Percentiles rank a stretch among this genome's conserved stretches.
Conservation (phyloP, 164 flowering plant genomes). For the Platanus orientalis region DNA sequence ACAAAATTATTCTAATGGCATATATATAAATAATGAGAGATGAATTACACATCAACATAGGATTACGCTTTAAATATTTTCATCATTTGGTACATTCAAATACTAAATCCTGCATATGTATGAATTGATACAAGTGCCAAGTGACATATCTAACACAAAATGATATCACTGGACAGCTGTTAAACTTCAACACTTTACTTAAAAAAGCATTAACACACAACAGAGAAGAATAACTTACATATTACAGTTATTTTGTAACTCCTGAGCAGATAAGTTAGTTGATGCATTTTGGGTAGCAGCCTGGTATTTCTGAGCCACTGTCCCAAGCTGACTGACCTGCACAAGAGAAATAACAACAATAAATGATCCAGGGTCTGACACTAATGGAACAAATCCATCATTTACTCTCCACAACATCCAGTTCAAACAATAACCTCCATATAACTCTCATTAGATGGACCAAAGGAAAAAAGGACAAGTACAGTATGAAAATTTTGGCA, state of each 20-base stretch:
- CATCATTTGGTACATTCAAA: neutral
- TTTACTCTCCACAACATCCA: too few relatives aligned
- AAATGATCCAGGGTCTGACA: too few relatives aligned
- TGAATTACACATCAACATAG: too few relatives aligned
- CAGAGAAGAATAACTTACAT: slow-evolving; percentile 41
- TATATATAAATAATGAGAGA: too few relatives aligned
- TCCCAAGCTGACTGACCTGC: slow-evolving; percentile 94
- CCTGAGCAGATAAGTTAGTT: slow-evolving; percentile 60
- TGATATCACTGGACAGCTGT: neutral
- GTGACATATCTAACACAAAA: neutral
- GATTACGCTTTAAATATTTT: too few relatives aligned
- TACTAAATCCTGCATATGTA: neutral
- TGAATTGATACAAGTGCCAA: neutral
- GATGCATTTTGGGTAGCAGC: slow-evolving; percentile 82
- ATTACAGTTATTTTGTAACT: slow-evolving; percentile 87
- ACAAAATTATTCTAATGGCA: too few relatives aligned
- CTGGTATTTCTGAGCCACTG: slow-evolving; percentile 95
- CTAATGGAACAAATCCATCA: too few relatives aligned
- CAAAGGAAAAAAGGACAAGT: too few relatives aligned
- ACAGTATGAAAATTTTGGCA: too few relatives aligned
- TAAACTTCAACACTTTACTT: neutral
- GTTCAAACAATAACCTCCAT: too few relatives aligned
- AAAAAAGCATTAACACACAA: neutral
- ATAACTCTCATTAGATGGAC: too few relatives aligned
- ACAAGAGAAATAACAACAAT: slow-evolving; percentile 6